Base-by-base conservation (phyloP, 805 yeast species). In the Pichia exigua region DNA sequence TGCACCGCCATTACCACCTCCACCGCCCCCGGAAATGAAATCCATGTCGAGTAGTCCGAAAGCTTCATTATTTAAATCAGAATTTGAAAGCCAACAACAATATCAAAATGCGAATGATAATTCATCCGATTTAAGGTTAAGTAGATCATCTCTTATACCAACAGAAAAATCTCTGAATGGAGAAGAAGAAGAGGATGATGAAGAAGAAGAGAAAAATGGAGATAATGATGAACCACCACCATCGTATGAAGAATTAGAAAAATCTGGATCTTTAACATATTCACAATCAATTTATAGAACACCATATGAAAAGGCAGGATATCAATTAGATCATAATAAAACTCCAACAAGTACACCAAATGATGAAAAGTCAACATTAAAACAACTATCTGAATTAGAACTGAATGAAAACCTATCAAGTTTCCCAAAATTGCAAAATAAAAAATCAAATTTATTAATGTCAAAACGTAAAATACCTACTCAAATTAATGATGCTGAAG, bases 301-400 rank as follows among this genome's bases (percentile, higher is more conserved):
- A 2, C 69, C 69, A 10, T 66, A 66, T 52, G 71, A 67, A 53
- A 67, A 67, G 52, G 70, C 70, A 1, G 71, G 71, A 3, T 60
- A 63, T 40, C 62, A 65, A 38, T 45, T 65, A 54, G 65, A 64
- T 47, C 66, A 65, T 50, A 55, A 59, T 17, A 44, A 39, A 12
- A 44, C 54, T 6, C 54, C 49, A 15, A 12, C 55, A n/a, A 40
- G 22, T 6, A 41, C 54, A 10, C 46, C 47, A 42, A 47, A n/a
- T n/a, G 49, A 49, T 22, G 39, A 44, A 22, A 47, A 50, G 17
- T 48, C 56, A n/a, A 35, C 17, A 28, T 17, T 41, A 59, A 50
- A 45, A 18, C 27, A 21, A 21, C 6, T 32, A 27, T 38, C 35
- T 6, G 32, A 45, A 9, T 28, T 27, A n/a, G 47, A 45, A 21